These are phyloP conservation scores for Lachancea kluyveri DNA, from an alignment of 805 yeast species.

Conservation along the genomic window DNA sequence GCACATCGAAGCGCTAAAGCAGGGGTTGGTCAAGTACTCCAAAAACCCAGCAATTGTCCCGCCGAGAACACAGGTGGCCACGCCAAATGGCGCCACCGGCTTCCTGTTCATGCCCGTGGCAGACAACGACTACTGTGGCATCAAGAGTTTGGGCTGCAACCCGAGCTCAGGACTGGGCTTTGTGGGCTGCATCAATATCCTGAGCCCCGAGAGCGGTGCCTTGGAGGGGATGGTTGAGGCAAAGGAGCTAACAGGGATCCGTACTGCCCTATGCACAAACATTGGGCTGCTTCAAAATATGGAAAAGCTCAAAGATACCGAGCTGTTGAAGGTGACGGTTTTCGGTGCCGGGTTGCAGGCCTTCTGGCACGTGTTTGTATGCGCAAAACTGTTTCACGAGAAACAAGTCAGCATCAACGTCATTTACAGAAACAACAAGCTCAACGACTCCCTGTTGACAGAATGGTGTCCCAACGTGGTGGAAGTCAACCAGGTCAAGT, in stretches of 20 bases:
- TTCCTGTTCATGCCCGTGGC: conserved; percentile 66
- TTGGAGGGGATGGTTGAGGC: conserved; percentile 52
- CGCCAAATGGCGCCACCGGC: conserved; percentile 34
- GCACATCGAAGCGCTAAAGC: conserved; percentile 8
- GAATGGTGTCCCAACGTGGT: conserved; percentile 28
- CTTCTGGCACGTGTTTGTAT: conserved; percentile 46
- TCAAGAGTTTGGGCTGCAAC: conserved; percentile 43
- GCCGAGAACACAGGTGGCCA: conserved; percentile 42
- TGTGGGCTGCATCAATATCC: conserved; percentile 47
- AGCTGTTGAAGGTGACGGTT: conserved; percentile 29
- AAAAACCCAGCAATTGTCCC: conserved; percentile 45
- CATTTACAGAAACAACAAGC: conserved; percentile 34
- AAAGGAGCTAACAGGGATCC: conserved; percentile 52
- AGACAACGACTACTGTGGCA: conserved; percentile 45
- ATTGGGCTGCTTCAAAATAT: conserved; percentile 34
- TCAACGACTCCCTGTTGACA: conserved; percentile 43
- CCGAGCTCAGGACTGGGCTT: conserved; percentile 54
- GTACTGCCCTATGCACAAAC: conserved; percentile 57
- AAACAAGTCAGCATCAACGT: conserved; percentile 32
- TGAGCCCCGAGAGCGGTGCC: conserved; percentile 46
- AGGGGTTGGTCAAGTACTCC: conserved; percentile 37
- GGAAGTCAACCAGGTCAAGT: conserved; percentile 27
- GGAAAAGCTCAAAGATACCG: conserved; percentile 14
- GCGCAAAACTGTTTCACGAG: conserved; percentile 8
- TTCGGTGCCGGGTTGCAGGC: conserved; percentile 64